A percentile compares a stretch with the other conserved stretches of the same genome.
Evolutionary conservation across 1,139 yeast species (phyloP).

Genomic region (Lodderomyces beijingensis): DNA sequence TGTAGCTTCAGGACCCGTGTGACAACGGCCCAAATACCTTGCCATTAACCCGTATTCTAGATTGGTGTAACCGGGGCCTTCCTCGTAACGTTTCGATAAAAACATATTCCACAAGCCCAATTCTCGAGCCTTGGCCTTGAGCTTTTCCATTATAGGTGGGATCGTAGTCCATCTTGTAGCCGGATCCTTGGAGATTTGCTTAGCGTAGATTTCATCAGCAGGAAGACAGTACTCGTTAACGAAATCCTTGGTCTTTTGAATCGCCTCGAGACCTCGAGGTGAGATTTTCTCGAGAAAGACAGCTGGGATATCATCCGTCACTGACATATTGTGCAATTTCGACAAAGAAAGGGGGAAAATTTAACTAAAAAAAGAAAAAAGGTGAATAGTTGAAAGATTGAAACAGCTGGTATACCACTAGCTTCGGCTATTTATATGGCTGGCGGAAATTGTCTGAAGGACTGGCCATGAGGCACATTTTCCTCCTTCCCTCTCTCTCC

Average conservation of each 20-base stretch:
- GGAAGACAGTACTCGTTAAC: slow-evolving; percentile 61
- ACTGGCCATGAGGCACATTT: too few species aligned
- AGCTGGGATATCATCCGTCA: slow-evolving; percentile 43
- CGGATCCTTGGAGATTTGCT: slow-evolving; percentile 39
- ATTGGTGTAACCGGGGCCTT: slow-evolving; percentile 63
- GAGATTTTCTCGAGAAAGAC: slow-evolving; percentile 41
- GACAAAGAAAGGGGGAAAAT: too few species aligned
- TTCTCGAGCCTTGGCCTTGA: slow-evolving; percentile 52
- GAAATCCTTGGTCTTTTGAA: slow-evolving; percentile 47
- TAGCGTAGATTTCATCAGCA: slow-evolving; percentile 44
- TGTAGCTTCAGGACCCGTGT: slow-evolving; percentile 59
- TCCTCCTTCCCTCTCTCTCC: too few species aligned
- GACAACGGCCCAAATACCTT: slow-evolving; percentile 57
- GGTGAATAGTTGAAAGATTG: too few species aligned
- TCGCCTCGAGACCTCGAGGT: slow-evolving; percentile 48
- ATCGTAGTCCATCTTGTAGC: slow-evolving; percentile 44
- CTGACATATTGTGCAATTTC: slow-evolving; percentile 18
- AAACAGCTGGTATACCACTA: too few species aligned
- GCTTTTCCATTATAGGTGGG: slow-evolving; percentile 49
- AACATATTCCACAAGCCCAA: slow-evolving; percentile 67
- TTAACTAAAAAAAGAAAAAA: too few species aligned
- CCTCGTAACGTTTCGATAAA: slow-evolving; percentile 51
- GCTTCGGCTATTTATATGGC: too few species aligned
- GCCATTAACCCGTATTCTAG: slow-evolving; percentile 72
- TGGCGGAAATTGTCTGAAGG: too few species aligned